These are phyloP conservation scores for Acidiella bohemica DNA, from an alignment of 495 filamentous ascomycete species.

Conservation along the genomic window DNA sequence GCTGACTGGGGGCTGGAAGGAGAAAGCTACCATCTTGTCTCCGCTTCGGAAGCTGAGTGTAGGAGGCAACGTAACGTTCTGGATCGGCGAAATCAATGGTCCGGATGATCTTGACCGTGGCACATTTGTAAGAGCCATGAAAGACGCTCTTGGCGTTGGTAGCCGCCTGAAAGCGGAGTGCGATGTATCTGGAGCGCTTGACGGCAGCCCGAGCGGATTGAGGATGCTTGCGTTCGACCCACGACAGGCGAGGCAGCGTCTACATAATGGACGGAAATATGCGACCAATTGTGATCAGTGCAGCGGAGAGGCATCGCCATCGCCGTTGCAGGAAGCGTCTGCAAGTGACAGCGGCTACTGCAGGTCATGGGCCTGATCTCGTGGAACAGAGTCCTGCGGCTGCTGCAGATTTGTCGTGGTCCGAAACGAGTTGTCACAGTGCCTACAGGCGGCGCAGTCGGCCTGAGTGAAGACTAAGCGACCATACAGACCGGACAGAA, in stretches of 20 bases:
- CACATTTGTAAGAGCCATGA: slow-evolving; percentile 11
- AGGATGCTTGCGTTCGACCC: slow-evolving; percentile 16
- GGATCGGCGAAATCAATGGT: slow-evolving; percentile 15
- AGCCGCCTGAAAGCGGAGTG: background rate
- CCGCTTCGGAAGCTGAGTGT: slow-evolving; percentile 7
- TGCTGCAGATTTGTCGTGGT: too few species aligned
- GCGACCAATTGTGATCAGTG: background rate
- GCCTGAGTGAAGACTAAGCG: too few species aligned
- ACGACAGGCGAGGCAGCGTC: slow-evolving; percentile 3
- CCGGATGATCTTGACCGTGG: slow-evolving; percentile 12
- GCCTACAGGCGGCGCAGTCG: too few species aligned
- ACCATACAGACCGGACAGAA: too few species aligned
- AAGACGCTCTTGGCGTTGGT: slow-evolving; percentile 5
- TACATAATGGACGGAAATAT: background rate
- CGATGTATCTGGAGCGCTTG: background rate
- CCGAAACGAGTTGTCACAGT: too few species aligned
- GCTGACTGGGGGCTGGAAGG: slow-evolving; percentile 6
- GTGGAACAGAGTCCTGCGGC: too few species aligned
- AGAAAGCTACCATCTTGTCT: slow-evolving; percentile 9
- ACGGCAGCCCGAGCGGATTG: slow-evolving; percentile 1
- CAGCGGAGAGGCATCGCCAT: background rate
- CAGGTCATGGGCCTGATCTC: too few species aligned
- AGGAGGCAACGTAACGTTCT: slow-evolving; percentile 4
- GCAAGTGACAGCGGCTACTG: background rate
- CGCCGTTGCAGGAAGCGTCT: background rate